Conservation (phyloP, 345 rosid species). For the Hibiscus tridactylites region DNA sequence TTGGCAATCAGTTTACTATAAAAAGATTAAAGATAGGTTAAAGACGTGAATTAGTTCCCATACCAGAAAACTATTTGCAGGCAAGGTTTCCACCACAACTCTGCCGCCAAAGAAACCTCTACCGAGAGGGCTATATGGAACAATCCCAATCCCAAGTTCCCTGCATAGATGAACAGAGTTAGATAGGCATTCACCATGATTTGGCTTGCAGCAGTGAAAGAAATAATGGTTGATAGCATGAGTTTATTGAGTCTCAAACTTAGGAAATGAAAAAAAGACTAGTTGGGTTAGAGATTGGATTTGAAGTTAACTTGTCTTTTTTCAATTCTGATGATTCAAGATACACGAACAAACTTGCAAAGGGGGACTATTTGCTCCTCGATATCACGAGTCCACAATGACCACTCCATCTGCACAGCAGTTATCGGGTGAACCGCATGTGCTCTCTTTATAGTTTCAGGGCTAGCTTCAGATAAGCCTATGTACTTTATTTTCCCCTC, state of each 20-base stretch:
- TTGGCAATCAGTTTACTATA: neutral
- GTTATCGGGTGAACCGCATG: slow-evolving; percentile 18
- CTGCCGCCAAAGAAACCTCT: slow-evolving; percentile 25
- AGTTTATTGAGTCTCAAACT: neutral
- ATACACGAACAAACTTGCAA: slow-evolving; percentile 10
- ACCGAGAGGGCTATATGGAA: slow-evolving; percentile 47
- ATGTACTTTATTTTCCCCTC: slow-evolving; percentile 17
- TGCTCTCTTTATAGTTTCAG: slow-evolving; percentile 18
- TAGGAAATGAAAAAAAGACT: neutral
- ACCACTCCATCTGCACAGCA: slow-evolving; percentile 15
- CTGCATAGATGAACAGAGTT: slow-evolving; percentile 16
- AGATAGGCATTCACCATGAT: neutral
- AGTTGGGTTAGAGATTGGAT: neutral
- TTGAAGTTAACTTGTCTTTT: neutral
- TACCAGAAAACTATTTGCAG: slow-evolving; percentile 32
- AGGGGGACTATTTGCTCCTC: slow-evolving; percentile 19
- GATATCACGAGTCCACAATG: slow-evolving; percentile 12
- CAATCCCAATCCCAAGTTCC: slow-evolving; percentile 51
- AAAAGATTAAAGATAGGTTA: neutral
- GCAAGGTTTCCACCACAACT: slow-evolving; percentile 3
- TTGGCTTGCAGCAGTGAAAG: neutral
- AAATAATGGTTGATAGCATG: neutral
- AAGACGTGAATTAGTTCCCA: neutral
- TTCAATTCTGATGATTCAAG: neutral
- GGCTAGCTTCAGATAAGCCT: slow-evolving; percentile 17